Percentiles rank a stretch among this genome's conserved stretches.
Conservation (phyloP, 2,329 filamentous ascomycete species). For the Xylaria sp. region DNA sequence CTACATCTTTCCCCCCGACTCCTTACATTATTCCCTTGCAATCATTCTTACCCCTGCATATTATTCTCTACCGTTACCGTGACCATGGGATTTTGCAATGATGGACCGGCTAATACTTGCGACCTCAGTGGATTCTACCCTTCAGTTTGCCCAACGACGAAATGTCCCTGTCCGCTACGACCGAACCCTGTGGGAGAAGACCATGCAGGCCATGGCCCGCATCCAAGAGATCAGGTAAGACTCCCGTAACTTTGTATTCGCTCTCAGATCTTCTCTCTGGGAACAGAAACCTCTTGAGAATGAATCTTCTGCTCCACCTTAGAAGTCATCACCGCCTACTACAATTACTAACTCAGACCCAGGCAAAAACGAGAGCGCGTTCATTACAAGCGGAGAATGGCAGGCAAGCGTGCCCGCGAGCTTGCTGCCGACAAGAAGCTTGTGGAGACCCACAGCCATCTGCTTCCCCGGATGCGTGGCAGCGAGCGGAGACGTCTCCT, state of each 20-base stretch:
- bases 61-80: neutral
- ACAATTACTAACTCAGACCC: conserved; percentile 7
- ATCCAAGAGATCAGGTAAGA: conserved; percentile 31
- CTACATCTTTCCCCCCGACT: too few species aligned
- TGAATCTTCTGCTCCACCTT: neutral
- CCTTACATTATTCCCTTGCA: neutral
- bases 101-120: conserved; percentile 11
- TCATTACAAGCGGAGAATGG: conserved; percentile 94
- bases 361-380: conserved; percentile 76
- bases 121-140: conserved; percentile 79
- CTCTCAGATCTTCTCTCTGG: neutral
- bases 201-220: conserved; percentile 89
- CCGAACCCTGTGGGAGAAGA: conserved; percentile 85
- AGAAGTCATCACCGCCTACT: neutral
- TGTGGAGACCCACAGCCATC: conserved; percentile 89
- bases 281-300: neutral
- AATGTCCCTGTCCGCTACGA: conserved; percentile 97
- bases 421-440: conserved; percentile 82
- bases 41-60: neutral
- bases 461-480: conserved; percentile 76
- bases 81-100: neutral
- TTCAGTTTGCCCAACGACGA: conserved; percentile 89
- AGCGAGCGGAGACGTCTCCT: conserved; percentile 63
- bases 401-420: conserved; percentile 84
- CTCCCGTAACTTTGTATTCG: too few species aligned